These are phyloP conservation scores for Pontederia paniculata DNA, from an alignment of 176 grass and related monocot species.

Conservation along the genomic window DNA sequence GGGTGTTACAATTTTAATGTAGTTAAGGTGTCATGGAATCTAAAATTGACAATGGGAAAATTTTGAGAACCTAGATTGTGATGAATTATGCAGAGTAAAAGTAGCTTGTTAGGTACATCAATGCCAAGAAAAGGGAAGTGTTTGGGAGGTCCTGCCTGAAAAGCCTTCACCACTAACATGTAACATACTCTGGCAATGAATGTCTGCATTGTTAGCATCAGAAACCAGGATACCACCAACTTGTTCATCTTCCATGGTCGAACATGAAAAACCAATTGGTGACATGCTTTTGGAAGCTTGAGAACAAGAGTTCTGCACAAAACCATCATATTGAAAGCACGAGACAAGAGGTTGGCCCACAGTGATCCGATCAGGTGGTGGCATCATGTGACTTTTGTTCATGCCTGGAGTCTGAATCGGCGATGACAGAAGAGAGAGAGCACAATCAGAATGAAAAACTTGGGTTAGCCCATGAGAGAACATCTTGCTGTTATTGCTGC, in stretches of 20 bases:
- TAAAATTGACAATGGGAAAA: too few relatives aligned
- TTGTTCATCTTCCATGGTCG: slow-evolving; percentile 13
- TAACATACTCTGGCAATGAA: slow-evolving; percentile 48
- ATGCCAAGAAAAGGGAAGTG: slow-evolving; percentile 47
- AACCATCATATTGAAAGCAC: slow-evolving; percentile 19
- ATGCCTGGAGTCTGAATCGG: slow-evolving; percentile 21
- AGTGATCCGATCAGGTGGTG: slow-evolving; percentile 24
- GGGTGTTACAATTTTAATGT: too few relatives aligned
- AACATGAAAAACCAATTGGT: slow-evolving; percentile 42
- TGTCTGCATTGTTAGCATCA: slow-evolving; percentile 13
- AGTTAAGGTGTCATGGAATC: too few relatives aligned
- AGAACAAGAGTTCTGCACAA: slow-evolving; percentile 1
- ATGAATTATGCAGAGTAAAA: too few relatives aligned
- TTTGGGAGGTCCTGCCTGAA: slow-evolving; percentile 33
- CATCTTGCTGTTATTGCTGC: slow-evolving; percentile 35
- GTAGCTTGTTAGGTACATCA: too few relatives aligned
- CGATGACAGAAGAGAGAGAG: slow-evolving; percentile 95
- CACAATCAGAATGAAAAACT: slow-evolving; percentile 39
- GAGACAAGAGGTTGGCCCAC: slow-evolving; percentile 28
- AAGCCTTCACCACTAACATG: slow-evolving; percentile 29
- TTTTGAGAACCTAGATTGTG: too few relatives aligned
- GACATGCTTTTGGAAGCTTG: slow-evolving; percentile 22
- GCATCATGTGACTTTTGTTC: slow-evolving; percentile 2
- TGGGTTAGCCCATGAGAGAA: slow-evolving; percentile 30
- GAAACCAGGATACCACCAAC: slow-evolving; percentile 4